Evolutionary conservation across 306 rosid genomes (phyloP).

Genomic region (Purshia tridentata): DNA sequence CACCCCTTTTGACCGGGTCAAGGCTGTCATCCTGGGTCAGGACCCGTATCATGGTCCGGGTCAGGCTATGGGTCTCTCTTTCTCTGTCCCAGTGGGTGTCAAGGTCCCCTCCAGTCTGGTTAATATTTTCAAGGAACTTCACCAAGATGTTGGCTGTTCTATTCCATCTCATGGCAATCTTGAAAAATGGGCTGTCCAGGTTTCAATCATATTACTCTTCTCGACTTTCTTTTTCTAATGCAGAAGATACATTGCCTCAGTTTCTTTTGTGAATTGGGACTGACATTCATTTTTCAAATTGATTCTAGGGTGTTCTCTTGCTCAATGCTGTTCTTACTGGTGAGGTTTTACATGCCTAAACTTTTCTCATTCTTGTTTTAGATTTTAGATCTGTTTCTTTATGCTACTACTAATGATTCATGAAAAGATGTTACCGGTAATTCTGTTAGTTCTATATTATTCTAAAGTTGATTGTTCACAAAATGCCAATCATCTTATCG

Average conservation of each 20-base stretch:
- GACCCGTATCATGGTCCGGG: conserved; percentile 98
- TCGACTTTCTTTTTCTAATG: no score
- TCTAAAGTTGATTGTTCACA: background rate
- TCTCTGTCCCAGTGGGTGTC: conserved; percentile 87
- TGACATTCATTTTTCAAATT: conserved; percentile 16
- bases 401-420: no score
- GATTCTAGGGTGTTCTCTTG: conserved; percentile 82
- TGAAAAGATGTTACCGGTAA: background rate
- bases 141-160: conserved; percentile 83
- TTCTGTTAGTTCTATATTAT: background rate
- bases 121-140: conserved; percentile 83
- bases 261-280: background rate
- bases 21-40: conserved; percentile 93
- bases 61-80: conserved; percentile 98
- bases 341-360: conserved; percentile 19
- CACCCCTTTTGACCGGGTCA: conserved; percentile 67
- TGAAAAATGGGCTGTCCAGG: conserved; percentile 93
- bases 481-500: background rate
- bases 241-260: no score
- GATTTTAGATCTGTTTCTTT: background rate
- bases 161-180: conserved; percentile 82
- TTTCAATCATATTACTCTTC: conserved; percentile 1
- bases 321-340: conserved; percentile 97
- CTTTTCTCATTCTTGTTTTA: background rate
- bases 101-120: conserved; percentile 86